Evolutionary conservation across 345 rosid species (phyloP), one percentile per base, ranked within the genome.

Genomic region (Cardiospermum halicacabum): DNA sequence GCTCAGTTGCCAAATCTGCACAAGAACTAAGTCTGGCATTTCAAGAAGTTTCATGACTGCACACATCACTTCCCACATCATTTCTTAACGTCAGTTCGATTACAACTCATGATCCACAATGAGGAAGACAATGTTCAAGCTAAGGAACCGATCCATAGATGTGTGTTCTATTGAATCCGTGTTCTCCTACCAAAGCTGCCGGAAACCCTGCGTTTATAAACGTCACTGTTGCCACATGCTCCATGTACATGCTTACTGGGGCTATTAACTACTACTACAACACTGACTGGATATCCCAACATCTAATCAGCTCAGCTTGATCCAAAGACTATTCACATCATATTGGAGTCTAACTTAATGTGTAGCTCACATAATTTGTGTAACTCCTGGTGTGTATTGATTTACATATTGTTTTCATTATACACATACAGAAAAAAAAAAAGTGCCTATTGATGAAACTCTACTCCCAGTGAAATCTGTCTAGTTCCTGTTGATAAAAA

Each of bases 11-110:
- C 24, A 94, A 94, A 72, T 78, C 85, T 26, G 92, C 88, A 12
- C 87, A 86, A 70, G 99, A 94, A 78, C 79, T 94, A 70, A 89
- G 70, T 77, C 75, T 94, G 26, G 92, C 96, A 51, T 75, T 94
- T 61, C 87, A 91, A 78, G 95, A 89, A 69, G 80, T 77, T 53
- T 91, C 88, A 34, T 80, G 77, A 78, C 64, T 55, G n/a, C n/a
- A n/a, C n/a, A n/a, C n/a, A n/a, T n/a, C 16, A 25, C 39, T 19
- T 13, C 18, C 71, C 54, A n/a, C 59, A 66, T 70, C 15, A 15
- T 62, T 66, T 40, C 19, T 58, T 58, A 40, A 13, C 42, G 31
- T 36, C 49, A 53, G 53, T 39, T 58, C 72, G 68, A 43, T 56
- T 54, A 12, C 25, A 15, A 56, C 24, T 40, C 40, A 18, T 3